Conservation (phyloP, 23 red algal species). For the Pyropia yezoensis region DNA sequence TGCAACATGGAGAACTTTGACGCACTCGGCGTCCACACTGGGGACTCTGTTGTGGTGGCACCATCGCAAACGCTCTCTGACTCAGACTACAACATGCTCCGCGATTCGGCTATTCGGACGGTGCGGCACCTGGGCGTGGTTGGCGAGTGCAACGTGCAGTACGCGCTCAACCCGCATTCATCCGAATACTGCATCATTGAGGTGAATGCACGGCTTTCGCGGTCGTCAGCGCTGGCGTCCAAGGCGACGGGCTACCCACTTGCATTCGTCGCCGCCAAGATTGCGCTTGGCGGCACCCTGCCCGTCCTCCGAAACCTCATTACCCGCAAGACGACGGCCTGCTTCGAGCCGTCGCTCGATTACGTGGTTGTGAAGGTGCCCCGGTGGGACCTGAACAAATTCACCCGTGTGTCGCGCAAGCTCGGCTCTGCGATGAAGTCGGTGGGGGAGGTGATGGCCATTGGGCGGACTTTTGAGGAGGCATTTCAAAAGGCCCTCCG, state of each 20-base stretch:
- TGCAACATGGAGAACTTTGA: slow-evolving; percentile 99
- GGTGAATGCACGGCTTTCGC: slow-evolving; percentile 90
- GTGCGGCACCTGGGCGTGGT: slow-evolving; percentile 94
- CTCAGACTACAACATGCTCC: slow-evolving; percentile 97
- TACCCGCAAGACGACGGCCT: slow-evolving; percentile 83
- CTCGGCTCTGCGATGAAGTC: slow-evolving; percentile 98
- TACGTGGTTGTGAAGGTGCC: slow-evolving; percentile 97
- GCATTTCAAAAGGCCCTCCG: slow-evolving; percentile 91
- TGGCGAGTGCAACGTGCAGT: slow-evolving; percentile 99
- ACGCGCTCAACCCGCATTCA: slow-evolving; percentile 77
- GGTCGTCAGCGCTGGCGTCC: slow-evolving; percentile 92
- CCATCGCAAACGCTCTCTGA: slow-evolving; percentile 91
- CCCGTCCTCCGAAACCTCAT: slow-evolving; percentile 81
- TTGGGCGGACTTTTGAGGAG: slow-evolving; percentile 93
- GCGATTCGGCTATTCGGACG: slow-evolving; percentile 82
- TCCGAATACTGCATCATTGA: slow-evolving; percentile 96
- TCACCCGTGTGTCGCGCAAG: slow-evolving; percentile 58
- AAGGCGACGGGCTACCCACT: slow-evolving; percentile 99
- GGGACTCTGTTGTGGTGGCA: slow-evolving; percentile 96
- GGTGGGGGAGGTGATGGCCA: slow-evolving; percentile 96
- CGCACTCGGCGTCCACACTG: slow-evolving; percentile 89
- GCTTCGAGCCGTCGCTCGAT: slow-evolving; percentile 96
- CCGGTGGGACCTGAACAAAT: slow-evolving; percentile 96
- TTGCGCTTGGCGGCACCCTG: slow-evolving; percentile 67
- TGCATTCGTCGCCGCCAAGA: slow-evolving; percentile 93